A percentile compares a stretch with the other conserved stretches of the same genome.
Conservation (phyloP, 352 stramenopile species). For the Phytopythium litorale region DNA sequence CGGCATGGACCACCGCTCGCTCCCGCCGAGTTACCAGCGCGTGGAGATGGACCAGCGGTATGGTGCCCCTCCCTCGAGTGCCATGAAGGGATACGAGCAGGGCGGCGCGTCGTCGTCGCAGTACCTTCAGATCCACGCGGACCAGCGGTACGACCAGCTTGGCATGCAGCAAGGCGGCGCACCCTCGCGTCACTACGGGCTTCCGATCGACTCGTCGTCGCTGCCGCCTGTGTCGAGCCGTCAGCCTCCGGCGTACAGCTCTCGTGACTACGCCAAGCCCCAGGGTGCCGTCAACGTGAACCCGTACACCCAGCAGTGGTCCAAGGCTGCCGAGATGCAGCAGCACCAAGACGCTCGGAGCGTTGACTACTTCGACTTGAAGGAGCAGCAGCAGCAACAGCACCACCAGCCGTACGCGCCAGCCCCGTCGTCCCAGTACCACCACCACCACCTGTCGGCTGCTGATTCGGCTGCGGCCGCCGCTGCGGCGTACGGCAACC, state of each 20-base stretch:
- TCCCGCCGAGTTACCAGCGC: constrained; percentile 42
- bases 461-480: constrained; percentile 41
- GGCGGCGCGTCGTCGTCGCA: constrained; percentile 21
- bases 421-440: constrained; percentile 48
- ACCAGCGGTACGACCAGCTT: constrained; percentile 78
- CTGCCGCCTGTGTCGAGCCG: constrained; percentile 49
- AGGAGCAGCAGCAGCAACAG: constrained; percentile 45
- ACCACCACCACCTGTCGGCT: constrained; percentile 64
- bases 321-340: constrained; percentile 42
- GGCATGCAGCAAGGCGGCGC: constrained; percentile 29
- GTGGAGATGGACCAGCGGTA: constrained; percentile 75
- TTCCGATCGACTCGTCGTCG: constrained; percentile 34
- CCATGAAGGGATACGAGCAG: constrained; percentile 53
- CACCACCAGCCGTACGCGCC: constrained; percentile 49
- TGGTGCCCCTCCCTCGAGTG: constrained; percentile 4
- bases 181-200: constrained; percentile 51
- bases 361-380: constrained; percentile 75
- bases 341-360: constrained; percentile 28
- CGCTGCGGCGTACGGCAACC: constrained; percentile 35
- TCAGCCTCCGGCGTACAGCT: constrained; percentile 20
- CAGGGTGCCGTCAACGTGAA: constrained; percentile 24
- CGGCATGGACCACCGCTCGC: constrained; percentile 42
- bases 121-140: constrained; percentile 70
- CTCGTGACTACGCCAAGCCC: constrained; percentile 37
- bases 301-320: constrained; percentile 62